phyloP scores from a whole-genome alignment of 163 green algal genomes.

The Chloroidium sp. region DNA sequence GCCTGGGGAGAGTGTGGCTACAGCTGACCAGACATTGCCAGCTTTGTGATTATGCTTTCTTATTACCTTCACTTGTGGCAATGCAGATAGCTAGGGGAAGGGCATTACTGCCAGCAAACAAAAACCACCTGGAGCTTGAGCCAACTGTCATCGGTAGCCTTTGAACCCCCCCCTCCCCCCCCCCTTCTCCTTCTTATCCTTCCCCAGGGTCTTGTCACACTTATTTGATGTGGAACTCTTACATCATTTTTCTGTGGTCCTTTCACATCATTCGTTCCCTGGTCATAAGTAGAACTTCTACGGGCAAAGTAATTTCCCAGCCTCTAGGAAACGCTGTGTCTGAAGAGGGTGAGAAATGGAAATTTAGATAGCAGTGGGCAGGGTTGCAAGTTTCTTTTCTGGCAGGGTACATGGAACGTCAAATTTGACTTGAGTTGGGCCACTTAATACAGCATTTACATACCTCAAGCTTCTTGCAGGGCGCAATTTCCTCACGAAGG shows the following conservation, averaged over 20 bases:
- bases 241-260: too few species aligned
- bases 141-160: slow-evolving; percentile 76
- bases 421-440: not conserved
- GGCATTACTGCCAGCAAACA: slow-evolving; percentile 96
- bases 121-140: slow-evolving; percentile 86
- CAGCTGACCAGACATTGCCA: not conserved
- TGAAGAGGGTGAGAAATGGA: too few species aligned
- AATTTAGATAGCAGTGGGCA: too few species aligned
- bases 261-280: too few species aligned
- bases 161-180: not conserved
- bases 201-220: too few species aligned
- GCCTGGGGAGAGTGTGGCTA: not conserved
- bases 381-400: too few species aligned
- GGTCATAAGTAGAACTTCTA: too few species aligned
- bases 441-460: not conserved
- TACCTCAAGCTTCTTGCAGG: slow-evolving; percentile 27
- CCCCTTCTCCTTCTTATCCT: too few species aligned
- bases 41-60: not conserved
- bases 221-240: too few species aligned
- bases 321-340: too few species aligned
- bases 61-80: not conserved
- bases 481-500: slow-evolving; percentile 84
- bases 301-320: too few species aligned
- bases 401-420: too few species aligned
- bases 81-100: slow-evolving; percentile 75